Conservation (phyloP, 1,284 basidiomycete species). For the Spongiforma sp. region DNA sequence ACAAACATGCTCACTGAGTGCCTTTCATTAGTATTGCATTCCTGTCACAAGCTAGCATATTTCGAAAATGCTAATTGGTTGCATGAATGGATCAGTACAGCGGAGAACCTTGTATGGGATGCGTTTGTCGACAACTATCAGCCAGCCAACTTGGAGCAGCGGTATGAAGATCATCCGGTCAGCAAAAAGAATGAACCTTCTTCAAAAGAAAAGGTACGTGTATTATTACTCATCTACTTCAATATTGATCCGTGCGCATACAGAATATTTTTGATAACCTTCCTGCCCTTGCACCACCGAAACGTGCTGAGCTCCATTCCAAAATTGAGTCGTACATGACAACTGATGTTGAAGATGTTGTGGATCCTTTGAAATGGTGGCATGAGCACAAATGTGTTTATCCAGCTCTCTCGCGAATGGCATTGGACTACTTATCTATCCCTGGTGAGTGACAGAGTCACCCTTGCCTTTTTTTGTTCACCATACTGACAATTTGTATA, state of each 20-base stretch:
- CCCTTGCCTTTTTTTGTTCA: background rate
- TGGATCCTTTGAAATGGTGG: background rate
- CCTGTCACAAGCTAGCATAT: conserved; percentile 22
- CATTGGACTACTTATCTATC: background rate
- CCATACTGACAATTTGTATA: background rate
- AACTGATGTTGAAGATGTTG: background rate
- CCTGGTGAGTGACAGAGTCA: background rate
- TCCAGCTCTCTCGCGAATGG: background rate
- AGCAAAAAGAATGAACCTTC: background rate
- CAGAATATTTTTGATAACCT: background rate
- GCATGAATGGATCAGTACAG: conserved; percentile 24
- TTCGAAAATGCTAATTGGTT: conserved; percentile 23
- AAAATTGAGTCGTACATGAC: background rate
- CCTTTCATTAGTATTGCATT: background rate
- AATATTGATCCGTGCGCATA: no score
- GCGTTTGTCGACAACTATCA: background rate
- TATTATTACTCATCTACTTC: background rate
- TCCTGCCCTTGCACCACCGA: background rate
- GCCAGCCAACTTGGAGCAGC: background rate
- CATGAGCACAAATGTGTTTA: background rate
- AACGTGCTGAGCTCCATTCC: background rate
- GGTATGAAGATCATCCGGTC: background rate
- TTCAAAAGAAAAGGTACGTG: background rate
- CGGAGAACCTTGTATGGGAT: background rate
- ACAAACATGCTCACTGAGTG: background rate